These are phyloP conservation scores for Schrenkiella parvula DNA, from an alignment of 345 rosid genomes.

Conservation along the genomic window DNA sequence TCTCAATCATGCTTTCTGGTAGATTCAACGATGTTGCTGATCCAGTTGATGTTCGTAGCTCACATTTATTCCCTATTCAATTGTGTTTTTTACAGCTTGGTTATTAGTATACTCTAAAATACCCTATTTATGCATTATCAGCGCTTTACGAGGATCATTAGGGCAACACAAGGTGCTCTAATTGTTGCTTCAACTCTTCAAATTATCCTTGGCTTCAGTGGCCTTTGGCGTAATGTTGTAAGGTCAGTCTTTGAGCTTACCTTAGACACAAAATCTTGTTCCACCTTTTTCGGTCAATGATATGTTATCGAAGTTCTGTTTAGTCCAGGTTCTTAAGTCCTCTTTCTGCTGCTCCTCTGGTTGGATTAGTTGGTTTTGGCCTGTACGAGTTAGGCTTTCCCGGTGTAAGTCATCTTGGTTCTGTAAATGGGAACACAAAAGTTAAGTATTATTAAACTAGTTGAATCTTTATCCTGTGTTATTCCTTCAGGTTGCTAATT, in stretches of 20 bases:
- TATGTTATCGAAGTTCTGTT: not conserved
- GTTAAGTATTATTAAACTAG: not conserved
- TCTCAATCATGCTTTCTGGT: conserved; percentile 86
- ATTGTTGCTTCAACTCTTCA: conserved; percentile 95
- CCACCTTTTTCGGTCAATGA: not conserved
- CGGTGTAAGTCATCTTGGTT: conserved; percentile 57
- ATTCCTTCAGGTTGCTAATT: conserved; percentile 75
- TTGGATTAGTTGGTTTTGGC: conserved; percentile 87
- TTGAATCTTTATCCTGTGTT: conserved; percentile 1
- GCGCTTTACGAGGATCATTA: conserved; percentile 79
- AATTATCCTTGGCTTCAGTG: conserved; percentile 96
- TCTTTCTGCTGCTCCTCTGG: conserved; percentile 88
- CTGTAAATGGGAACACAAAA: not conserved
- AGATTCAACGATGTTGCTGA: conserved; percentile 60
- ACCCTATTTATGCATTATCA: conserved; percentile 30
- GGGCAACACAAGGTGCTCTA: conserved; percentile 92
- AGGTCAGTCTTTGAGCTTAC: conserved; percentile 45
- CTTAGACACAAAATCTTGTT: not conserved
- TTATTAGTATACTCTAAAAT: not conserved
- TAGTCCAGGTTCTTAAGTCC: conserved; percentile 83
- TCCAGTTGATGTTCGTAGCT: conserved; percentile 62
- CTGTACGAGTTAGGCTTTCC: conserved; percentile 94
- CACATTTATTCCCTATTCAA: not conserved
- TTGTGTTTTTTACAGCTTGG: not conserved
- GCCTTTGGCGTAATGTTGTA: conserved; percentile 93